Percentiles rank a stretch among this genome's conserved stretches.
These are phyloP conservation scores for Areca catechu DNA, from an alignment of 176 grass and related monocot genomes.

Conservation along the genomic window DNA sequence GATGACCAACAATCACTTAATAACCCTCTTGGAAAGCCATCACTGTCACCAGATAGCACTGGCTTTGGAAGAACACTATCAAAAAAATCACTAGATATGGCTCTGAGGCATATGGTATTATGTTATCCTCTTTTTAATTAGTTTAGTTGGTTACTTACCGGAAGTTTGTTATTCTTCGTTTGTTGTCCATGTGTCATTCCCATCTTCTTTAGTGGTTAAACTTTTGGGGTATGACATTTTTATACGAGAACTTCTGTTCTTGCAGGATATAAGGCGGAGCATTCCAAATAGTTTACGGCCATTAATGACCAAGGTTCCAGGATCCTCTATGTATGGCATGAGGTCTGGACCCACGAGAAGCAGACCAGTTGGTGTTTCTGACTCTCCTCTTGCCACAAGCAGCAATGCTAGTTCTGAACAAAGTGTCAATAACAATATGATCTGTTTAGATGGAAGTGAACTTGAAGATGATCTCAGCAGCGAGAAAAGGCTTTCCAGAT, in stretches of 20 bases:
- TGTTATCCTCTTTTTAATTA: background rate
- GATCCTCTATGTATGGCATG: constrained; percentile 73
- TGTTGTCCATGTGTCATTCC: background rate
- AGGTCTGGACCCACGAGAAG: constrained; percentile 65
- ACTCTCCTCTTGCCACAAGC: constrained; percentile 82
- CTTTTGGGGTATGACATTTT: too few species aligned
- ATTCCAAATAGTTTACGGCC: constrained; percentile 81
- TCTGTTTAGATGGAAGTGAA: constrained; percentile 61
- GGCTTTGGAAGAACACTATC: constrained; percentile 84
- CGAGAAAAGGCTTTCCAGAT: constrained; percentile 26
- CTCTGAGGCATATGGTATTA: constrained; percentile 88
- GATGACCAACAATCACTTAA: constrained; percentile 56
- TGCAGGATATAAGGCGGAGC: constrained; percentile 85
- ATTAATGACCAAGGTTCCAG: constrained; percentile 82
- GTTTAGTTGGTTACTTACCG: background rate
- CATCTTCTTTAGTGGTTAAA: background rate
- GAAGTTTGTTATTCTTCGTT: background rate
- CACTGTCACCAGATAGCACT: constrained; percentile 68
- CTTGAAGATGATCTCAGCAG: constrained; percentile 61
- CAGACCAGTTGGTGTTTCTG: constrained; percentile 48
- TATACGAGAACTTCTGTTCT: too few species aligned
- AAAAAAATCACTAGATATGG: constrained; percentile 97
- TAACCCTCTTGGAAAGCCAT: constrained; percentile 46
- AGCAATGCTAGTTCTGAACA: constrained; percentile 91
- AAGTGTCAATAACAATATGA: constrained; percentile 74